Percentiles rank a stretch among this genome's conserved stretches.
These are phyloP conservation scores for Aspergillus sclerotioniger DNA, from an alignment of 495 filamentous ascomycete genomes.

Conservation along the genomic window DNA sequence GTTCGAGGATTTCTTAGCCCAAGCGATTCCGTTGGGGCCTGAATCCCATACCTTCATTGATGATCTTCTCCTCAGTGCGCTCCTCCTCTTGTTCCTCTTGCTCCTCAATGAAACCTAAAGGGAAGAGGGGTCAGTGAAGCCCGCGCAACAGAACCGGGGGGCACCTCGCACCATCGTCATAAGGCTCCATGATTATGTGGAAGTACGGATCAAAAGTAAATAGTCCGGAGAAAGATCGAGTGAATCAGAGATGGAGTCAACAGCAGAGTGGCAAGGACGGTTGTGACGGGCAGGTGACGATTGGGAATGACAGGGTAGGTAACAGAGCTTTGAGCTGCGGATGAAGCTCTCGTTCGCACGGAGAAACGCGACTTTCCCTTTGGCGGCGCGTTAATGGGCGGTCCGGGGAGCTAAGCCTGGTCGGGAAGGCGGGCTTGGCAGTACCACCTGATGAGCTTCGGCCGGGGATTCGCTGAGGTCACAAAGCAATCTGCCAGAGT, in stretches of 20 bases:
- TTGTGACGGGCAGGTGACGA: neutral
- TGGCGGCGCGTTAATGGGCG: constrained; percentile 42
- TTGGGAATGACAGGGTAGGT: constrained; percentile 10
- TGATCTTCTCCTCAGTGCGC: constrained; percentile 73
- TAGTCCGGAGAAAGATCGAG: neutral
- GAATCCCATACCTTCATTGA: constrained; percentile 77
- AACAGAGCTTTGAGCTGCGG: constrained; percentile 20
- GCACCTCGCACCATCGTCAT: constrained; percentile 36
- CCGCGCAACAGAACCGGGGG: constrained; percentile 5
- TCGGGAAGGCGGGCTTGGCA: constrained; percentile 25
- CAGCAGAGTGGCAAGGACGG: neutral
- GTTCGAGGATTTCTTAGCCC: constrained; percentile 16
- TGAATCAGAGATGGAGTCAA: neutral
- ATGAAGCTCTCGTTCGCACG: constrained; percentile 7
- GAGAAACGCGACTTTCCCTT: constrained; percentile 28
- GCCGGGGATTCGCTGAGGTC: constrained; percentile 5
- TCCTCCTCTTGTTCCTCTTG: constrained; percentile 67
- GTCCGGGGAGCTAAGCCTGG: constrained; percentile 25
- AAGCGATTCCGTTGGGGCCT: neutral
- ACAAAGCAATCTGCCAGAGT: constrained; percentile 7
- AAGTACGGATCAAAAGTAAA: constrained; percentile 5
- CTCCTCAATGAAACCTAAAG: constrained; percentile 39
- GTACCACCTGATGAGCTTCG: constrained; percentile 10
- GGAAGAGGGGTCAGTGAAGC: constrained; percentile 17
- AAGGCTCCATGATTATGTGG: constrained; percentile 34